Evolutionary conservation across 192 early-diverging fungal genomes (phyloP), one percentile per base, ranked within the genome.

Genomic region (Allomyces arbusculus): DNA sequence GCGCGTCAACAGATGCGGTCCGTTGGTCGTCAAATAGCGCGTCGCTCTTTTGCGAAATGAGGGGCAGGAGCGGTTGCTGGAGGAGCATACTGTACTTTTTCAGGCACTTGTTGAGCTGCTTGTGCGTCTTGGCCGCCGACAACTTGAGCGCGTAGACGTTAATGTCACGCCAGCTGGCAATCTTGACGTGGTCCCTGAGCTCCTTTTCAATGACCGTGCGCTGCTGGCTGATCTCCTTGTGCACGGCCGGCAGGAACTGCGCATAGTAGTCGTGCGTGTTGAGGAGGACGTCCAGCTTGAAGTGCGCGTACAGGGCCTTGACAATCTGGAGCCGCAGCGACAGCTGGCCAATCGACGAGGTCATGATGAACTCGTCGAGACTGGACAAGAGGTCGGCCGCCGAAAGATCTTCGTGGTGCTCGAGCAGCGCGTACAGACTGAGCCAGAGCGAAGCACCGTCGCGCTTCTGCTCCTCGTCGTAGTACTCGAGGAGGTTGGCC

Each of bases 131-230:
- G 50, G 84, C 86, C 0, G 96, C 91, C 76, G 88, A 90, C 66
- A 90, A 88, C 24, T 86, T 81, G 43, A 99, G 73, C 0, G 96
- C 93, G 66, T 86, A 88, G 10, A 92, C 87, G 68, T 94, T 99
- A 20, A 92, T 86, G 71, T 99, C 96, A 73, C 94, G 94, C 92
- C 93, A 99, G 61, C 80, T 88, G 6, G 94, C 94, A 68, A 99
- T 91, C 77, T 91, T 87, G 43, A 99, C 92, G 68, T 91, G 94
- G 65, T 92, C 90, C 62, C 87, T 80, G 72, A 99, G 78, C 24
- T 97, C 92, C 67, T 91, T 91, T 44, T 82, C 77, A 43, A 99
- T 86, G 1, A 90, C 83, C 67, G 88, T 84, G 58, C 85, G 80
- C 4, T 78, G 66, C 19, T 74, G 70, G 1, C 77, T 77, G 43